Evolutionary conservation across 768 basidiomycete species (phyloP).

Genomic region (Russula ochroleuca): DNA sequence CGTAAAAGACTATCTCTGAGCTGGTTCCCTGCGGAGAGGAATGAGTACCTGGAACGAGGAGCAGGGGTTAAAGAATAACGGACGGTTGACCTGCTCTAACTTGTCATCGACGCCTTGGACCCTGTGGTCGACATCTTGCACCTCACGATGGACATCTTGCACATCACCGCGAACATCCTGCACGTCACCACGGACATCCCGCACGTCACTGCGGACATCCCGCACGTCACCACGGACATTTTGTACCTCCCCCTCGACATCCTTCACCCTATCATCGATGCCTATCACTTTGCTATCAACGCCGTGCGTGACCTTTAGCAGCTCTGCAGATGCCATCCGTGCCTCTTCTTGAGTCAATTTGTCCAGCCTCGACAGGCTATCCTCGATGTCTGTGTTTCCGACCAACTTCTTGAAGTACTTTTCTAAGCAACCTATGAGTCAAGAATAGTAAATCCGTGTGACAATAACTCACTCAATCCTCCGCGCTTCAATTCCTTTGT

Average conservation of each 20-base stretch:
- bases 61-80: too few relatives aligned
- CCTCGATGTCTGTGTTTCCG: background rate
- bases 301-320: background rate
- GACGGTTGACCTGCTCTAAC: too few relatives aligned
- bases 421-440: background rate
- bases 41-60: background rate
- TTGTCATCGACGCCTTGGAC: background rate
- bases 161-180: background rate
- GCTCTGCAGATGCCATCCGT: background rate
- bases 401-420: background rate
- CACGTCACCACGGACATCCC: background rate
- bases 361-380: background rate
- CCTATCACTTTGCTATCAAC: background rate
- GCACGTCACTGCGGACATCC: background rate
- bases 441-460: background rate
- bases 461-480: background rate
- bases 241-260: background rate
- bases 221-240: background rate
- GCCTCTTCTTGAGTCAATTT: background rate
- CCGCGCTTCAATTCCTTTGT: slow-evolving; percentile 2
- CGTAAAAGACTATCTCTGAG: background rate
- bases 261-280: background rate
- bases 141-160: background rate
- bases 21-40: background rate
- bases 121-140: background rate